Evolutionary conservation across 768 basidiomycete species (phyloP).

Genomic region (Amanita rubescens): DNA sequence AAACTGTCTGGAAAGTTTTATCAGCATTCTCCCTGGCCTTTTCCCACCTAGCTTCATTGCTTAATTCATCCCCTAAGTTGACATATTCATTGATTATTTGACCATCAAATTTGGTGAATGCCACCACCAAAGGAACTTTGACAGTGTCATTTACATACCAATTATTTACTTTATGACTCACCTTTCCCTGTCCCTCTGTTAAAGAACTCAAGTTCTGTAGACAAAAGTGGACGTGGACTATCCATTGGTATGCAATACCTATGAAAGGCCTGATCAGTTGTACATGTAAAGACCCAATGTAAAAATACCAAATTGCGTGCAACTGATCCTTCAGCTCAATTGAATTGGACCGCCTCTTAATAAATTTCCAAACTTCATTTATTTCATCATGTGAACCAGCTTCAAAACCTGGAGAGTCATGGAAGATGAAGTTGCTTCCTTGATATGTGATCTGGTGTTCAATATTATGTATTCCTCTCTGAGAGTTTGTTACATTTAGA

Average conservation of each 20-base stretch:
- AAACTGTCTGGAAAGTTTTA: conserved; percentile 11
- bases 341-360: conserved; percentile 16
- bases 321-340: conserved; percentile 19
- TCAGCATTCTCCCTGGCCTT: conserved; percentile 10
- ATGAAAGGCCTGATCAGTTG: neutral
- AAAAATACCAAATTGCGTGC: conserved; percentile 31
- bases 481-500: neutral
- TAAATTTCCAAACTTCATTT: conserved; percentile 22
- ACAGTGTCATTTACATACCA: neutral
- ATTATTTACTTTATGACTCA: conserved; percentile 10
- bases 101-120: conserved; percentile 33
- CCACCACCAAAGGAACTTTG: conserved; percentile 29
- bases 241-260: conserved; percentile 34
- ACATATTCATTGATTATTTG: conserved; percentile 16
- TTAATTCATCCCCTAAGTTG: neutral
- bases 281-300: neutral
- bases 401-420: conserved; percentile 36
- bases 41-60: conserved; percentile 6
- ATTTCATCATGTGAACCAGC: conserved; percentile 23
- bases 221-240: conserved; percentile 17
- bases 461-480: conserved; percentile 30
- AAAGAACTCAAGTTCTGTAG: conserved; percentile 25
- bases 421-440: conserved; percentile 30
- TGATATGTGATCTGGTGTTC: conserved; percentile 21
- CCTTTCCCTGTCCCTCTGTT: conserved; percentile 18